Base-by-base conservation (phyloP, 108 stramenopile species). In the Cyclostephanos tholiformis region DNA sequence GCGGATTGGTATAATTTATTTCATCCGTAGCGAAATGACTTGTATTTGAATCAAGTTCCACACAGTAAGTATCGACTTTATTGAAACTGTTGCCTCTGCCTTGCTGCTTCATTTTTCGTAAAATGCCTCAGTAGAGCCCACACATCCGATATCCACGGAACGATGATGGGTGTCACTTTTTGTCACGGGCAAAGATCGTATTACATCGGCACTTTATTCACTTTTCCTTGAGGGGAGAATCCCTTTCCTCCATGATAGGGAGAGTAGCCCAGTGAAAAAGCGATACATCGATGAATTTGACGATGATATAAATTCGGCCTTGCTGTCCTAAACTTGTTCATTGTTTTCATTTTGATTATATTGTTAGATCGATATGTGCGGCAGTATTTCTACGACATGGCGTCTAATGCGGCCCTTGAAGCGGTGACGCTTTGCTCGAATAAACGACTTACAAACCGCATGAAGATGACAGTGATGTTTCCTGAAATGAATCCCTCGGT, bases 11-110 rank as follows among this genome's bases (percentile, higher is more conserved):
- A 22, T 19, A n/a, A 14, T 50, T 32, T 32, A 12, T 12, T 9
- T 46, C 44, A 16, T 46, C 44, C 57, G 12, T 49, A 89, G 57
- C 82, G 78, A 65, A 80, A 94, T 49, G 85, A 91, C 63, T 51
- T 94, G 80, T 94, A 86, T 69, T 75, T 91, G 14, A 94, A 94
- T 65, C 93, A 94, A 79, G 90, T 91, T 20, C 93, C 93, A 20
- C 93, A 94, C 76, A 91, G 80, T 81, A 44, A 81, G 80, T 81
- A 23, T 63, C 5, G 29, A 30, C 4, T 23, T 43, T 61, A 38
- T 46, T 19, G 51, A 22, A 2, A 43, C 29, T 61, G 55, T 43
- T 17, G 0, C 52, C 13, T 11, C n/a, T 32, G n/a, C 29, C 0
- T 38, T 35, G 12, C 29, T 39, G 30, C 36, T 53, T 53, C 52